Evolutionary conservation across 257 asterid genomes (phyloP), one percentile per base, ranked within the genome.

Genomic region (Solanum piurae): DNA sequence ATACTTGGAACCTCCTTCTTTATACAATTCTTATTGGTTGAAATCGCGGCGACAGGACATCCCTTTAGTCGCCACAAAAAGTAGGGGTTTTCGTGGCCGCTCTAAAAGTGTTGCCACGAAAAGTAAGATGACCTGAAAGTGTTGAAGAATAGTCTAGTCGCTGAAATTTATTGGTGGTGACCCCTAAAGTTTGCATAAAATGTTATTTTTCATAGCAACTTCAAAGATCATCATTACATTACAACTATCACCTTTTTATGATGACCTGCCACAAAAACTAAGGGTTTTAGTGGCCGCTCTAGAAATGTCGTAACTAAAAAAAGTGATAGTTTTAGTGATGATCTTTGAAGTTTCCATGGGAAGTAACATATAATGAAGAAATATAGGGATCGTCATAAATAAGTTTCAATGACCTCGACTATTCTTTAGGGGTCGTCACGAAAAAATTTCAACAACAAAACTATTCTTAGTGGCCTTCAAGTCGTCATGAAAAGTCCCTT

Each of bases 1-100:
- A 96, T 86, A 94, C 99, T 2, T 96, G 99, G 98, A 96, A 96
- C 85, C 86, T 91, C 58, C 93, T 96, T 29, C 94, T 96, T 83
- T 95, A 95, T 72, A 87, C 94, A 4, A 89, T 94, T 25, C 95
- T 96, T 60, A 84, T 92, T 23, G 64, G 18, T 46, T 80, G 82
- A 74, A 36, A 73, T 36, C 49, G 82, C 10, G 9, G 29, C 82
- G 27, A 73, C 42, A 21, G 0, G 27, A 3, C 10, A 6, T 2
- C 0, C 38, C 75, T 69, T 69, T 29, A 72, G 42, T 71, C 13
- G 42, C 46, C 80, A 72, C 27, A 18, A 72, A 9, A 72, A 33
- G 0, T 33, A 34, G 5, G 27, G 44, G 3, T 34, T 72, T 72
- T 72, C 2, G 16, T 72, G 27, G 44, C 27, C 14, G 8, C 18